phyloP scores from a whole-genome alignment of 2,329 filamentous ascomycete genomes.

The Penicillium capsulatum region DNA sequence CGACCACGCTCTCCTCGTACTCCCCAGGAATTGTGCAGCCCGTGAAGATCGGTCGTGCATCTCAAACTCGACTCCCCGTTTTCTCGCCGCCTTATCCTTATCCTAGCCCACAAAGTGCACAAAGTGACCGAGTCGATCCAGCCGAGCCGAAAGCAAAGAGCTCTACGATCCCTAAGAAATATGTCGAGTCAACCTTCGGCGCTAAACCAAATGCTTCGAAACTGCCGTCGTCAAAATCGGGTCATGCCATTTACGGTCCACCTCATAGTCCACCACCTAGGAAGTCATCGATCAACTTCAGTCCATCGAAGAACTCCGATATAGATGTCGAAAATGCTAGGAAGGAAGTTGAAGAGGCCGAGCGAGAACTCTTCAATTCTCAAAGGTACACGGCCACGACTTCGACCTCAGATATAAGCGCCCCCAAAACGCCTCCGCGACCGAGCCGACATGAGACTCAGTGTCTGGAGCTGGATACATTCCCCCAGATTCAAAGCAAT shows the following conservation, averaged over 20 bases:
- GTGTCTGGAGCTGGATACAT: constrained; percentile 53
- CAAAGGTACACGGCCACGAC: constrained; percentile 25
- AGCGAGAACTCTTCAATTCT: constrained; percentile 15
- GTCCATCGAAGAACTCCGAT: constrained; percentile 25
- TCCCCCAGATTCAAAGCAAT: constrained; percentile 56
- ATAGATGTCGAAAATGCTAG: constrained; percentile 20
- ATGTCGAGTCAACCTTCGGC: constrained; percentile 6
- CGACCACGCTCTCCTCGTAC: constrained; percentile 48
- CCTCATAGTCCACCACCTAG: constrained; percentile 60
- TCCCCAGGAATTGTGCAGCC: constrained; percentile 45
- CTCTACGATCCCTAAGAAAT: constrained; percentile 10
- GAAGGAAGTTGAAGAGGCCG: constrained; percentile 35
- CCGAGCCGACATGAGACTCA: constrained; percentile 67
- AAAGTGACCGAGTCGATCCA: constrained; percentile 15
- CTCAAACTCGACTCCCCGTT: constrained; percentile 35
- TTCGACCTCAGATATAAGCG: constrained; percentile 21
- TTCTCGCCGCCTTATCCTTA: constrained; percentile 23
- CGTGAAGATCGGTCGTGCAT: constrained; percentile 35
- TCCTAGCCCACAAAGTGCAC: constrained; percentile 20
- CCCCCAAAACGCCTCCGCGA: constrained; percentile 50
- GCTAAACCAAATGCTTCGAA: constrained; percentile 2
- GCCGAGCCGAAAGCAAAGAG: constrained; percentile 12
- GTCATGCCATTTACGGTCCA: constrained; percentile 13
- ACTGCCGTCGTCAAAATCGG: background rate
- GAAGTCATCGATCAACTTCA: constrained; percentile 58